Evolutionary conservation across 2,329 filamentous ascomycete genomes (phyloP).

Genomic region (Biscogniauxia marginata): DNA sequence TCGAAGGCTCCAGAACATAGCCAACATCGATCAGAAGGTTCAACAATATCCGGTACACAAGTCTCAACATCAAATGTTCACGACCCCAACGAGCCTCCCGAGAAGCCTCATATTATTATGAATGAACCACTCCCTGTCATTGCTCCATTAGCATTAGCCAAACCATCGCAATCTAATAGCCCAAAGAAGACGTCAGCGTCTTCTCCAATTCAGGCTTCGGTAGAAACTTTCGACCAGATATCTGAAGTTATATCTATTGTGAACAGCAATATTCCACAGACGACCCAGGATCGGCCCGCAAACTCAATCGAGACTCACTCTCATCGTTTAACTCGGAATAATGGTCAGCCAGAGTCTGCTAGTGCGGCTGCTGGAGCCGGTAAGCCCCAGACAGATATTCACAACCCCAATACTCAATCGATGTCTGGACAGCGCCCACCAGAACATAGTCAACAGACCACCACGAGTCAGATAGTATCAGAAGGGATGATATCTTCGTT

Average conservation of each 20-base stretch:
- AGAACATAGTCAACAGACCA: neutral
- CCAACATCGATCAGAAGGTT: neutral
- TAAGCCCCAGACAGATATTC: neutral
- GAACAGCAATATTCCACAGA: constrained; percentile 5
- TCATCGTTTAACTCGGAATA: neutral
- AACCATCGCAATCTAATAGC: constrained; percentile 15
- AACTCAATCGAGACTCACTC: constrained; percentile 1
- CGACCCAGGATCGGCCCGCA: constrained; percentile 1
- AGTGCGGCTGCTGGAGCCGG: no score
- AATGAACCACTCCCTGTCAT: constrained; percentile 15
- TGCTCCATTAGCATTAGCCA: constrained; percentile 22
- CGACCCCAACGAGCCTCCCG: neutral
- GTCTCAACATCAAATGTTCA: constrained; percentile 2
- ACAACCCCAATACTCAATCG: neutral
- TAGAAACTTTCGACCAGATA: constrained; percentile 14
- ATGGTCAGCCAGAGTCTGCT: neutral
- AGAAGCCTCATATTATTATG: neutral
- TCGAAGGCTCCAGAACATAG: neutral
- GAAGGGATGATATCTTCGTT: neutral
- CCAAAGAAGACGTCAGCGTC: constrained; percentile 8
- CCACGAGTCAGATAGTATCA: neutral
- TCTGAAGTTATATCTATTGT: constrained; percentile 18
- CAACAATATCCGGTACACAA: constrained; percentile 5
- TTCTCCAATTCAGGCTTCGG: no score
- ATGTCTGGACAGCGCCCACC: neutral